Evolutionary conservation across 345 rosid genomes (phyloP), one percentile per base, ranked within the genome.

Genomic region (Lumnitzera racemosa): DNA sequence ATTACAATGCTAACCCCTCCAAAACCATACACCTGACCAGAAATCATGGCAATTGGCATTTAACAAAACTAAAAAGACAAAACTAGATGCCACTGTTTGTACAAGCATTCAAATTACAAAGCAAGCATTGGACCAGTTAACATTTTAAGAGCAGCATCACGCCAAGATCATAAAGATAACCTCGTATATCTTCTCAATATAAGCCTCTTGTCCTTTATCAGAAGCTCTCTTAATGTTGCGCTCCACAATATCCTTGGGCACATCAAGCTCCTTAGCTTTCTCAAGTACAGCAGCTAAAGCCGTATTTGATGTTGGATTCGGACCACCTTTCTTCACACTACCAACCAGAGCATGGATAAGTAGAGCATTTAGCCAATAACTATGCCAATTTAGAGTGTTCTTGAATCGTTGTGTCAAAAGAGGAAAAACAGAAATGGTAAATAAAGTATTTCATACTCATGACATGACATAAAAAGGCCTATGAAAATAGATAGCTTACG

Each of bases 1-100:
- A 89, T 84, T 60, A 89, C 94, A 67, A 89, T 82, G 76, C 98
- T 87, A 50, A 80, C 96, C 70, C 96, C 96, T 62, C 98, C 96
- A 72, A 69, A 89, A 56, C 96, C 98, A 82, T 89, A 92, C 24
- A 92, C 96, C 96, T 89, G 76, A 56, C 58, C 61, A 58, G 52
- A 17, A 27, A 56, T 72, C 63, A 53, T 52, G 9, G 43, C 43
- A 36, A 36, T 36, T 7, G 7, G 7, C 10, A 7, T 36, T 36
- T 36, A 36, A 36, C 43, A 36, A 36, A 36, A 36, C 7, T 7
- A 36, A 36, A 36, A 0, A 7, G 43, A 36, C 43, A 36, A 36
- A 36, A 36, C 43, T 36, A 36, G 9, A 9, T 36, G 7, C 7
- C 9, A 36, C 43, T 7, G 9, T 36, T 36, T 36, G 11, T 36